Percentiles rank a stretch among this genome's conserved stretches.
These are phyloP conservation scores for Tympanopsis confertula DNA, from an alignment of 2,329 filamentous ascomycete species.

Conservation along the genomic window DNA sequence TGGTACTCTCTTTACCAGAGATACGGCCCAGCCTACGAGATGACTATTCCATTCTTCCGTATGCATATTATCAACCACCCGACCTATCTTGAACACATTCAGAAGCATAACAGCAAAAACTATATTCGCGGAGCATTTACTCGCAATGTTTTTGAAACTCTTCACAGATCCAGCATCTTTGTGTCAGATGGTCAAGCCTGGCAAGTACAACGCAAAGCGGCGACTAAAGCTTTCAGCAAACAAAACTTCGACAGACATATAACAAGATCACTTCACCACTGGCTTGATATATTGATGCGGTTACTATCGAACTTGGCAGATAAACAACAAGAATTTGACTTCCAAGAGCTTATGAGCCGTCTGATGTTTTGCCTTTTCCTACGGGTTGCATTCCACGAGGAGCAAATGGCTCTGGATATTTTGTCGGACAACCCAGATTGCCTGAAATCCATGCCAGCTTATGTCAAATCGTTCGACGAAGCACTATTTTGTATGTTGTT, in stretches of 20 bases:
- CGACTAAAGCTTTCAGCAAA: slow-evolving; percentile 2
- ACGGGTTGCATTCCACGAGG: slow-evolving; percentile 1
- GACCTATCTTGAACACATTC: slow-evolving; percentile 2
- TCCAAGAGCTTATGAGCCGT: slow-evolving; percentile 2
- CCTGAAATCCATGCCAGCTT: not conserved
- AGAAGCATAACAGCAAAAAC: slow-evolving; percentile 3
- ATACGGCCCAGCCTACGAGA: slow-evolving; percentile 3
- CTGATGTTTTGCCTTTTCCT: slow-evolving; percentile 3
- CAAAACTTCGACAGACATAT: slow-evolving; percentile 2
- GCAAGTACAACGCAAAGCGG: slow-evolving; percentile 1
- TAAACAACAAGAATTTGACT: slow-evolving; percentile 1
- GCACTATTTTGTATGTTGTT: not conserved
- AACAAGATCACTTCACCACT: slow-evolving; percentile 2
- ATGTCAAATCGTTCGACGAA: slow-evolving; percentile 2
- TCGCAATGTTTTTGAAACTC: not conserved
- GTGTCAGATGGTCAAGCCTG: not conserved
- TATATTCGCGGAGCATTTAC: slow-evolving; percentile 2
- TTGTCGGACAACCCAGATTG: slow-evolving; percentile 2
- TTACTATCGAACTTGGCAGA: slow-evolving; percentile 1
- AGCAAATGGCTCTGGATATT: slow-evolving; percentile 1
- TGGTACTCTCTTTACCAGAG: slow-evolving; percentile 2
- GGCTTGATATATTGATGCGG: slow-evolving; percentile 2
- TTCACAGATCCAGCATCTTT: slow-evolving; percentile 2
- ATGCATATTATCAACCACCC: slow-evolving; percentile 3
- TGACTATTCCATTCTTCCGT: slow-evolving; percentile 2